phyloP scores from a whole-genome alignment of 2,329 filamentous ascomycete species.

The Colletotrichum scovillei region DNA sequence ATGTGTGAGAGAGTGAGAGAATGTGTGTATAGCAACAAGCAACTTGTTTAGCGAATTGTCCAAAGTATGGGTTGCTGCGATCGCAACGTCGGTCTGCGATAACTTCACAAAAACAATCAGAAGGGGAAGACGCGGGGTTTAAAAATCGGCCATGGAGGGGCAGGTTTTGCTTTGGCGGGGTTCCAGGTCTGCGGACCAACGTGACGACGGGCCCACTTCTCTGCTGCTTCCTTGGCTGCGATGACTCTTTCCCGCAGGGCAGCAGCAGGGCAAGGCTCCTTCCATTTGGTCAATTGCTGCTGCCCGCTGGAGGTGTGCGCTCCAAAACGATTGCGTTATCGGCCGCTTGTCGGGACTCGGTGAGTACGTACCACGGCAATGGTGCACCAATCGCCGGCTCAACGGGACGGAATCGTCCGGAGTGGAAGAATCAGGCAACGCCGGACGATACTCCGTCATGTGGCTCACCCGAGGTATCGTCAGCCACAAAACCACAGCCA shows the following conservation, averaged over 20 bases:
- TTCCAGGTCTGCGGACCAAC: conserved; percentile 8
- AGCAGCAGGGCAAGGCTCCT: neutral
- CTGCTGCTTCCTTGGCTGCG: neutral
- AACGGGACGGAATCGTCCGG: conserved; percentile 26
- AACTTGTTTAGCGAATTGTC: conserved; percentile 17
- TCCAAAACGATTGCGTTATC: conserved; percentile 18
- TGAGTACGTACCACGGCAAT: conserved; percentile 24
- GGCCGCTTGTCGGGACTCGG: neutral
- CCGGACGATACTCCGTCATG: neutral
- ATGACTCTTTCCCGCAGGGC: neutral
- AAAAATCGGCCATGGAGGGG: conserved; percentile 35
- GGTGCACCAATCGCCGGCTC: conserved; percentile 13
- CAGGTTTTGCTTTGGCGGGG: conserved; percentile 36
- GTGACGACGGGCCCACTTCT: neutral
- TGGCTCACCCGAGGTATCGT: neutral
- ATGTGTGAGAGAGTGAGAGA: neutral
- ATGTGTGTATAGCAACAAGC: conserved; percentile 27
- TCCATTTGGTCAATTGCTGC: neutral
- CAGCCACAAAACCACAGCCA: neutral
- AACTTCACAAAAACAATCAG: conserved; percentile 34
- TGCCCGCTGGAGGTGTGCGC: neutral
- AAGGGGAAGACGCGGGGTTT: conserved; percentile 35
- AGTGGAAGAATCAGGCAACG: conserved; percentile 22
- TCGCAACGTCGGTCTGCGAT: conserved; percentile 37
- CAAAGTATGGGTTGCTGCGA: conserved; percentile 35